A percentile compares a stretch with the other conserved stretches of the same genome.
Conservation (phyloP, 202 grass and related monocot species). For the Carex arenaria region DNA sequence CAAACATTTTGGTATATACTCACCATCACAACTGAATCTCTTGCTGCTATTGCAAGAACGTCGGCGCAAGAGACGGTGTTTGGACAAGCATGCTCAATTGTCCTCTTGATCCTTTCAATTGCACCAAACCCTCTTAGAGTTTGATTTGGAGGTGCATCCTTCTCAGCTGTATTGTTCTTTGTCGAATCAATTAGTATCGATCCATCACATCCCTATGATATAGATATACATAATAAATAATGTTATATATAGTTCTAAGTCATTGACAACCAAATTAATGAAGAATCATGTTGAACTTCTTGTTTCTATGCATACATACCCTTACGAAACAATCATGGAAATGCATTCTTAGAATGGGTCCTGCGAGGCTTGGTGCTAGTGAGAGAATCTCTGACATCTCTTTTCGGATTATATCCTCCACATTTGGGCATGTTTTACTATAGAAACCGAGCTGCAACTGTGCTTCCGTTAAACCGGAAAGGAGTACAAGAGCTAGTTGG, state of each 20-base stretch:
- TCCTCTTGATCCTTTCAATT: conserved; percentile 62
- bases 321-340: conserved; percentile 98
- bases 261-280: not conserved
- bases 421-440: conserved; percentile 62
- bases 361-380: conserved; percentile 66
- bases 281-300: not conserved
- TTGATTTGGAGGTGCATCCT: conserved; percentile 63
- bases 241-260: not conserved
- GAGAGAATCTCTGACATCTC: conserved; percentile 67
- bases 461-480: conserved; percentile 30
- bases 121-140: conserved; percentile 67
- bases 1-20: not conserved
- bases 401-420: conserved; percentile 52
- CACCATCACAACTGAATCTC: conserved; percentile 79
- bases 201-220: conserved; percentile 73
- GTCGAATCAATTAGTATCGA: conserved; percentile 72
- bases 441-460: conserved; percentile 75
- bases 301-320: conserved; percentile 27
- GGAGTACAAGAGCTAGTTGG: conserved; percentile 23
- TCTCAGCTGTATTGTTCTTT: conserved; percentile 55
- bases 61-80: conserved; percentile 82
- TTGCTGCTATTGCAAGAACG: conserved; percentile 58
- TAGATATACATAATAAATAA: not conserved
- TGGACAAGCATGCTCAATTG: conserved; percentile 69
- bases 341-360: conserved; percentile 72